Base-by-base conservation (phyloP, 352 stramenopile species). In the Pythium angustatum region DNA sequence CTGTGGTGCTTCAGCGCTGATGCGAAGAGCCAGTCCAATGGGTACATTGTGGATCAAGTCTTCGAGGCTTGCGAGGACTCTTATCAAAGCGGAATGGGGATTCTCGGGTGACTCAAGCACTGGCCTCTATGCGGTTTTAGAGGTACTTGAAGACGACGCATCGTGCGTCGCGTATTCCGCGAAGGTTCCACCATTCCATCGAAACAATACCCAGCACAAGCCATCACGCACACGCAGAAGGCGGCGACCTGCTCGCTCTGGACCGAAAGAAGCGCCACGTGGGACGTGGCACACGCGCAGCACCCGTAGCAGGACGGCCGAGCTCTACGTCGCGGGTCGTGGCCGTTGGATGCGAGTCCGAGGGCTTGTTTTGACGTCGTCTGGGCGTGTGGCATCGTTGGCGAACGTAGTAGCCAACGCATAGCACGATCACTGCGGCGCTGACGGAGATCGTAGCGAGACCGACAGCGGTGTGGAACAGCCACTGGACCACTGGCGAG, bases 401-500 rank as follows among this genome's bases (percentile, higher is more conserved):
- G 22, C 22, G 9, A 9, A 45, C 38, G 17, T 24, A 12, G 10
- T 24, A 3, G 17, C 38, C 12, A 2, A 45, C 14, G 38, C 12
- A 5, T 7, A 2, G 15, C 17, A 19, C 12, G 17, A 19, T 19
- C 14, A 45, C n/a, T 22, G 38, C 38, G 17, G 7, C 17, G 38
- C 14, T 33, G 30, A 58, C 38, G 47, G 48, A 68, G 45, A 22
- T 61, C 15, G 11, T 55, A 52, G 17, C 61, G n/a, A 4, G 59
- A 6, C 38, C 38, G 3, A 2, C 38, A 19, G 9, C 40, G 30
- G 38, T 49, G 51, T 24, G 62, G 66, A n/a, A 49, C 34, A 45
- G 59, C 33, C 21, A 54, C 27, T 24, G 54, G 22, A 0, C 66
- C 33, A 53, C 69, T 7, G 64, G 62, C 7, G 52, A 33, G 17